These are phyloP conservation scores for Blastobotrys mokoenaii DNA, from an alignment of 805 yeast species.

Conservation along the genomic window DNA sequence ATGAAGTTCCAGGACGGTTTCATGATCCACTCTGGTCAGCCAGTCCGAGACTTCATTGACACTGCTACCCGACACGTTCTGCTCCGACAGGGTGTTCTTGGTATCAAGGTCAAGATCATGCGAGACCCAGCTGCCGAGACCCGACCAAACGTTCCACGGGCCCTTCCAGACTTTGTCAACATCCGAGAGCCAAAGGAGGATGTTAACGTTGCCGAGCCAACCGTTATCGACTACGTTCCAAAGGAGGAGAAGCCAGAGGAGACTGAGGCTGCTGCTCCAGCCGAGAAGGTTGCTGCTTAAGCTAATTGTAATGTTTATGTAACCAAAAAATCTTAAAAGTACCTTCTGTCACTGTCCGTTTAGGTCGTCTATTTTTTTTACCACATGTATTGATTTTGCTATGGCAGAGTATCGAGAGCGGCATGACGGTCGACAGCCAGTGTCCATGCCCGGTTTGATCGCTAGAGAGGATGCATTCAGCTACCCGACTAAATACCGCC, in stretches of 20 bases:
- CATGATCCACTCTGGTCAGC: constrained; percentile 99
- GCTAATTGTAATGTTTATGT: background rate
- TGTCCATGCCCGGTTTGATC: too few relatives aligned
- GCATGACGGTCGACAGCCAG: too few relatives aligned
- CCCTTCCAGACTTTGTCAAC: constrained; percentile 92
- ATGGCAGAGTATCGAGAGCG: too few relatives aligned
- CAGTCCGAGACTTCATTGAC: constrained; percentile 97
- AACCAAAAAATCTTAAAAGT: background rate
- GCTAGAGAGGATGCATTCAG: too few relatives aligned
- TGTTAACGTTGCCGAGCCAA: constrained; percentile 47
- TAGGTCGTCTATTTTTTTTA: background rate
- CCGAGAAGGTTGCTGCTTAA: constrained; percentile 13
- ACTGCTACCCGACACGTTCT: constrained; percentile 98
- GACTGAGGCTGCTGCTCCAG: constrained; percentile 25
- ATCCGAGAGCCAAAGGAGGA: constrained; percentile 94
- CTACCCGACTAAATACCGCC: too few relatives aligned
- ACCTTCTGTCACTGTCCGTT: background rate
- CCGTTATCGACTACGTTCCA: constrained; percentile 63
- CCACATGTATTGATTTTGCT: background rate
- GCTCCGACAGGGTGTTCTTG: constrained; percentile 99
- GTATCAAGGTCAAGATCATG: constrained; percentile 99
- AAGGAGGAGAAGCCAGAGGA: constrained; percentile 21
- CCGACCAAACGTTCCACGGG: constrained; percentile 33
- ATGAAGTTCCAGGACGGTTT: constrained; percentile 99
- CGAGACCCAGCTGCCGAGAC: constrained; percentile 71